A percentile compares a stretch with the other conserved stretches of the same genome.
These are phyloP conservation scores for Lonicera japonica DNA, from an alignment of 129 eudicot genomes.

Conservation along the genomic window DNA sequence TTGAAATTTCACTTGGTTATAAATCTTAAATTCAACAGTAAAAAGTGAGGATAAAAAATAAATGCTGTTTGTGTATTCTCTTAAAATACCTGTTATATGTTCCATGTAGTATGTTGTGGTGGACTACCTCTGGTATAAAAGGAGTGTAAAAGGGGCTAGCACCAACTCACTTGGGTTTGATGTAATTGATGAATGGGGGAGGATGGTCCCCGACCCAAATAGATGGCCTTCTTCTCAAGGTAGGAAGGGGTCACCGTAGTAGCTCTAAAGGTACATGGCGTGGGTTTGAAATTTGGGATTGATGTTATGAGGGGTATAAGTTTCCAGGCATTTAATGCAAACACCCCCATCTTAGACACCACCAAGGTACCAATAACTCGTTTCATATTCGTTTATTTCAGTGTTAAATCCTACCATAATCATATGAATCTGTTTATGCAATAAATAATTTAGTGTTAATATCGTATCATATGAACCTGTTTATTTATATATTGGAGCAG, in stretches of 20 bases:
- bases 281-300: slow-evolving; percentile 96
- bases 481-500: slow-evolving; percentile 20
- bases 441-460: not conserved
- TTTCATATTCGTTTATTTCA: too few relatives aligned
- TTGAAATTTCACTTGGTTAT: slow-evolving; percentile 11
- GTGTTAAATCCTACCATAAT: slow-evolving; percentile 1
- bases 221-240: too few relatives aligned
- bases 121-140: too few relatives aligned
- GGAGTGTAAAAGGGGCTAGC: too few relatives aligned
- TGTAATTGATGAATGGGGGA: too few relatives aligned
- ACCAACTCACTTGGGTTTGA: too few relatives aligned
- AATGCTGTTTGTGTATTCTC: slow-evolving; percentile 2
- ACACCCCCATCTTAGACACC: too few relatives aligned
- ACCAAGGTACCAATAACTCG: too few relatives aligned
- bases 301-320: slow-evolving; percentile 98
- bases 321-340: slow-evolving; percentile 84
- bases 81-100: slow-evolving; percentile 11
- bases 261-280: slow-evolving; percentile 67
- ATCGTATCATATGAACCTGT: not conserved
- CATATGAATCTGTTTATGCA: not conserved
- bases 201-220: too few relatives aligned
- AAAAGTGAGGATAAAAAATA: too few relatives aligned
- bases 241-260: slow-evolving; percentile 66
- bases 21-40: too few relatives aligned
- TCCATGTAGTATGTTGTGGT: too few relatives aligned